Percentiles rank a stretch among this genome's conserved stretches.
phyloP scores from a whole-genome alignment of 768 basidiomycete genomes.

The Agrocybe chaxingu region DNA sequence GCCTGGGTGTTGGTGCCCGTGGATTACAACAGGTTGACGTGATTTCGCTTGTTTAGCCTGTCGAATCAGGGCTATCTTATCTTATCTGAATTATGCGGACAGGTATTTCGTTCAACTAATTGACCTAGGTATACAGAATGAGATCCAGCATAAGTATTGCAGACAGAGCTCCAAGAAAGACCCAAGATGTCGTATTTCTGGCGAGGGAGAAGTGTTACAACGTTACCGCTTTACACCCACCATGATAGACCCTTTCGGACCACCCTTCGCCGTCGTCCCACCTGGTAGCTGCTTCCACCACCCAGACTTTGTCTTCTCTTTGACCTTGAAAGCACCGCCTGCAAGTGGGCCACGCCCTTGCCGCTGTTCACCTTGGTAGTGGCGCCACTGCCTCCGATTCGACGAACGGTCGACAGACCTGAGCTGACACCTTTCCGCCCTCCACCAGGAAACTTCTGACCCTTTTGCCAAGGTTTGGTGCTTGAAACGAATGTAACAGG shows the following conservation, averaged over 20 bases:
- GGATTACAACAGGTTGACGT: slow-evolving; percentile 17
- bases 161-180: no score
- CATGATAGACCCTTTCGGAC: slow-evolving; percentile 21
- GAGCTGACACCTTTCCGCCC: slow-evolving; percentile 66
- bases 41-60: slow-evolving; percentile 9
- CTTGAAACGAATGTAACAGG: no score
- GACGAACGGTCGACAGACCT: slow-evolving; percentile 48
- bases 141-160: no score
- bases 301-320: slow-evolving; percentile 20
- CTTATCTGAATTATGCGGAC: no score
- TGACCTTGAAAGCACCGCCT: slow-evolving; percentile 4
- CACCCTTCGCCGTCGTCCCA: slow-evolving; percentile 3
- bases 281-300: slow-evolving; percentile 47
- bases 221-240: slow-evolving; percentile 1
- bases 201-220: no score
- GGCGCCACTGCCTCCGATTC: no score
- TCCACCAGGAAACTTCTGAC: slow-evolving; percentile 38
- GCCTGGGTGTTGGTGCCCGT: neutral
- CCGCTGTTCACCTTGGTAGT: neutral
- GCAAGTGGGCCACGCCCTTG: neutral
- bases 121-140: no score
- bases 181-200: no score
- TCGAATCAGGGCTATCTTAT: no score
- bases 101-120: no score
- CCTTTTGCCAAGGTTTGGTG: neutral